Conservation (phyloP, 169 alveolate genomes). For the Toxoplasma gondii region DNA sequence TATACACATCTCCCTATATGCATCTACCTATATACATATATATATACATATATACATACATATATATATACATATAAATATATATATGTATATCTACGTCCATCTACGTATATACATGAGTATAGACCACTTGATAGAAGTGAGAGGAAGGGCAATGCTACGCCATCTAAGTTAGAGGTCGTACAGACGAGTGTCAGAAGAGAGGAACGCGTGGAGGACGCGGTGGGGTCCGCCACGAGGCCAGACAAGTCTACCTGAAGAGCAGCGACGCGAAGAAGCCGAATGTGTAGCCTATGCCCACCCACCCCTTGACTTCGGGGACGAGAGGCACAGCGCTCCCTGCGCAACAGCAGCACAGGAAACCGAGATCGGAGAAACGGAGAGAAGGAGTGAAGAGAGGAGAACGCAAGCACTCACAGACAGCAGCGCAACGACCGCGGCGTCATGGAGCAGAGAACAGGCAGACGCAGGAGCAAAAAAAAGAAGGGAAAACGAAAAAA, state of each 20-base stretch:
- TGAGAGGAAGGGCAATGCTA: too few relatives aligned
- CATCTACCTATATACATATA: neutral
- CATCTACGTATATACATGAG: neutral
- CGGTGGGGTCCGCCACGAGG: too few relatives aligned
- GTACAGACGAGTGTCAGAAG: neutral
- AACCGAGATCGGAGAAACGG: neutral
- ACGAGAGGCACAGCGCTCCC: constrained; percentile 77
- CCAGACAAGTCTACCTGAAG: constrained; percentile 56
- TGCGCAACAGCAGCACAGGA: neutral
- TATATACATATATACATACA: neutral
- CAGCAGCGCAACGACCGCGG: neutral
- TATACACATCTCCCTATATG: neutral
- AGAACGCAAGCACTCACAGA: neutral
- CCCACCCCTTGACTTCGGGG: constrained; percentile 69
- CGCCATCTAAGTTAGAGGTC: neutral
- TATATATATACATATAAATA: neutral
- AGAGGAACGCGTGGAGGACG: neutral
- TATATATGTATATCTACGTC: too few relatives aligned
- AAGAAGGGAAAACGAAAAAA: neutral
- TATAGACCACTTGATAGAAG: neutral
- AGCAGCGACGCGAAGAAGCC: constrained; percentile 74
- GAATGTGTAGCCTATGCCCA: constrained; percentile 77
- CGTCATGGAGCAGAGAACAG: neutral
- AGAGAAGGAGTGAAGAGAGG: neutral
- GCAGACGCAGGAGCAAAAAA: neutral